phyloP scores from a whole-genome alignment of 495 filamentous ascomycete genomes.

The Penicillium atrosanguineum region DNA sequence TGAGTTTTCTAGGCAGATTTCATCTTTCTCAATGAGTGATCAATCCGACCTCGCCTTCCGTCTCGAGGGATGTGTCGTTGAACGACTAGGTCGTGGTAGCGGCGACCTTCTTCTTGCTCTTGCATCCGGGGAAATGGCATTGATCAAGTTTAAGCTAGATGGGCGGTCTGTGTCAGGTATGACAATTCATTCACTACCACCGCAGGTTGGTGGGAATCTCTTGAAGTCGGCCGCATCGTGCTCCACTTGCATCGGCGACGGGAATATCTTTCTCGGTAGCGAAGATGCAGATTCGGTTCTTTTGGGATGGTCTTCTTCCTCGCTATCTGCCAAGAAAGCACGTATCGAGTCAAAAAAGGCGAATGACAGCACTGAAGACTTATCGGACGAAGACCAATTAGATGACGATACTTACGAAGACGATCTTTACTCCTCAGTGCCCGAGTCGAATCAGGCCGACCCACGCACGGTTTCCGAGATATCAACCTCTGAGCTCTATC shows the following conservation, averaged over 20 bases:
- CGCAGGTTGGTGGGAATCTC: slow-evolving; percentile 57
- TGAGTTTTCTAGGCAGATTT: slow-evolving; percentile 73
- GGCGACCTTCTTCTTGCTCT: slow-evolving; percentile 85
- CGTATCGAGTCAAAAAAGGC: slow-evolving; percentile 51
- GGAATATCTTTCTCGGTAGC: slow-evolving; percentile 80
- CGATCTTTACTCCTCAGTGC: slow-evolving; percentile 60
- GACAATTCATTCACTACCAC: slow-evolving; percentile 58
- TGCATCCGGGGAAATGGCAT: slow-evolving; percentile 68
- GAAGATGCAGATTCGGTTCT: slow-evolving; percentile 81
- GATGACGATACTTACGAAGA: slow-evolving; percentile 70
- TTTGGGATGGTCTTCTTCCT: slow-evolving; percentile 69
- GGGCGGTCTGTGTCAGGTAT: slow-evolving; percentile 91
- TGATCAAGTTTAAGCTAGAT: slow-evolving; percentile 82
- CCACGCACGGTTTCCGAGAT: slow-evolving; percentile 19
- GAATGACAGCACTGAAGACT: slow-evolving; percentile 38
- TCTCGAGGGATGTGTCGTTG: slow-evolving; percentile 78
- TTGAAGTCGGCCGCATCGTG: slow-evolving; percentile 67
- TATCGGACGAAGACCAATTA: slow-evolving; percentile 52
- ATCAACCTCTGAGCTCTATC: slow-evolving; percentile 54
- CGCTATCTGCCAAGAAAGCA: slow-evolving; percentile 42
- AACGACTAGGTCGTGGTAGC: slow-evolving; percentile 67
- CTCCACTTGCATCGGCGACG: slow-evolving; percentile 61
- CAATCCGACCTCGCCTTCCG: slow-evolving; percentile 78
- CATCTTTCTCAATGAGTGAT: slow-evolving; percentile 77
- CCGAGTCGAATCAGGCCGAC: slow-evolving; percentile 24